Percentiles rank a stretch among this genome's conserved stretches.
Evolutionary conservation across 176 grass and related monocot species (phyloP).

Genomic region (Eleusine coracana): DNA sequence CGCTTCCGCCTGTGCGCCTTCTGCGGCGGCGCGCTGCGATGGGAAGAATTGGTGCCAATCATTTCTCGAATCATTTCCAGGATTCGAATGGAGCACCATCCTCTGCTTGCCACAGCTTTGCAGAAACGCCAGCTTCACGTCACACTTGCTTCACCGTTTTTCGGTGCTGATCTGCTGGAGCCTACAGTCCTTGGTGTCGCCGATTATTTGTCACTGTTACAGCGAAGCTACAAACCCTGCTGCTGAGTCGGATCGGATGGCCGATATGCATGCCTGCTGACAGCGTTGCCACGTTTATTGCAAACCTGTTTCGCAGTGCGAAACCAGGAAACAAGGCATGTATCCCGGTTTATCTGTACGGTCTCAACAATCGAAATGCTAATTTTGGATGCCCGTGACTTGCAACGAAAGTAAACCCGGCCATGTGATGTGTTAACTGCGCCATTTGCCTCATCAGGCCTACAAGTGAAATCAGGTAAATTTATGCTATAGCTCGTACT

Average conservation of each 20-base stretch:
- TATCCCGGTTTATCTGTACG: constrained; percentile 30
- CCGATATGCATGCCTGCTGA: neutral
- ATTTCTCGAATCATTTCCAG: constrained; percentile 47
- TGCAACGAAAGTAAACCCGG: constrained; percentile 29
- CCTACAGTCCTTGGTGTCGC: neutral
- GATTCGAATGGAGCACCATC: neutral
- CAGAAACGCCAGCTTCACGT: neutral
- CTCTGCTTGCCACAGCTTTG: neutral
- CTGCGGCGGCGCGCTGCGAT: neutral
- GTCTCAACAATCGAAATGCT: neutral
- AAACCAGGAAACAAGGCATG: constrained; percentile 45
- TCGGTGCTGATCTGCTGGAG: neutral
- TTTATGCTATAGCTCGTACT: neutral
- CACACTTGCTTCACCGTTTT: neutral
- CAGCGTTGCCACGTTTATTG: constrained; percentile 8
- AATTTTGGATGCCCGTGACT: constrained; percentile 8
- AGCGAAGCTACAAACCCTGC: neutral
- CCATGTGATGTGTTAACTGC: neutral
- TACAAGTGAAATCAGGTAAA: neutral
- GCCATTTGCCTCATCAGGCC: neutral
- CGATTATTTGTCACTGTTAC: neutral
- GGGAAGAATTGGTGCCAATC: constrained; percentile 30
- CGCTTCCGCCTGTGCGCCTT: constrained; percentile 35
- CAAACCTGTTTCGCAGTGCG: neutral
- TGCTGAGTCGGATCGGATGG: neutral